Base-by-base conservation (phyloP, 164 flowering plant genomes). In the Sextonia rubra region DNA sequence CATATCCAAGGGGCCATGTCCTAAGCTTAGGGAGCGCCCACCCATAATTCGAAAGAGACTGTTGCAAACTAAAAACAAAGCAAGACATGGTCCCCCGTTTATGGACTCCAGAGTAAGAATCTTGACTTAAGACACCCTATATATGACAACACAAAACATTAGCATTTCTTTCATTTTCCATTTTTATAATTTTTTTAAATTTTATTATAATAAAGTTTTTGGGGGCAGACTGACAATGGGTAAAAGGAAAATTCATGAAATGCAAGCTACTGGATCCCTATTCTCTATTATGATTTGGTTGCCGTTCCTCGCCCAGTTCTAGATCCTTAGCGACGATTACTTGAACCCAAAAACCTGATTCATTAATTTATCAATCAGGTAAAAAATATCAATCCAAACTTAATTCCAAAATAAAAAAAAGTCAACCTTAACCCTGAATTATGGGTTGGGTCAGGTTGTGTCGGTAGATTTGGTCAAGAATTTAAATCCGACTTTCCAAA, bases 91-190 rank as follows among this genome's bases (percentile, higher is more conserved):
- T 78, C 83, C 80, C 75, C 76, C 44, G 72, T 72, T 74, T 73
- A 73, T 62, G 56, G 58, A 66, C 60, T 73, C 67, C 48, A 68
- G 85, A 72, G 3, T 84, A 86, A 83, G 80, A 84, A 86, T 86
- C 79, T 84, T 84, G 89, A 84, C 89, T 77, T 82, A 60, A 2
- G 49, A 37, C 44, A 52, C 55, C 55, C 49, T 64, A 2, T 64
- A 37, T 0, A 37, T 37, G 49, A 22, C 70, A 58, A 64, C 12
- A 47, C 76, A 37, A 48, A 74, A 69, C 55, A 66, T 66, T 47
- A 58, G 47, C 47, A 37, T n/a, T 44, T 56, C 32, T 37, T 4
- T 11, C 8, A 37, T 32, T n/a, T 72, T 27, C 60, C 62, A 47
- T 72, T 64, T 66, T 67, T 6, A 52, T 29, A 62, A 8, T 64